Percentiles rank a stretch among this genome's conserved stretches.
Evolutionary conservation across 768 basidiomycete genomes (phyloP).

Genomic region (Chalciporus piperatus): DNA sequence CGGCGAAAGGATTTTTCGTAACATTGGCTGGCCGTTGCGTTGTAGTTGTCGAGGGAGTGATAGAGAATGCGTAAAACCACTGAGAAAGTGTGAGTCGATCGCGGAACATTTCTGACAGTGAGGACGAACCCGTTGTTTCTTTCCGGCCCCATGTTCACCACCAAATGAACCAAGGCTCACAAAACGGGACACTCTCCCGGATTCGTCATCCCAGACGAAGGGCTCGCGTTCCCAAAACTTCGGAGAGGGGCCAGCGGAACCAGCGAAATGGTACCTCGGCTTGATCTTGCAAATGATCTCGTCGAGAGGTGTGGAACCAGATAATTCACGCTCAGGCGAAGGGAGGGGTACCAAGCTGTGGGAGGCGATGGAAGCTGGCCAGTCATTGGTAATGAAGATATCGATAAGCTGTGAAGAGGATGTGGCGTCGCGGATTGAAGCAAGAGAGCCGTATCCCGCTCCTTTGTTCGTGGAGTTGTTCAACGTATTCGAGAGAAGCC

Average conservation of each 20-base stretch:
- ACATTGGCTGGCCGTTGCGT: slow-evolving; percentile 54
- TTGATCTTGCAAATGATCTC: slow-evolving; percentile 63
- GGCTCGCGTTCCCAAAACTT: slow-evolving; percentile 97
- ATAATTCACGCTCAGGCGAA: slow-evolving; percentile 38
- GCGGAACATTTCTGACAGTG: slow-evolving; percentile 1
- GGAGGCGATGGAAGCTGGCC: slow-evolving; percentile 65
- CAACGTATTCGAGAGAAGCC: slow-evolving; percentile 68
- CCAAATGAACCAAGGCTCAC: slow-evolving; percentile 90
- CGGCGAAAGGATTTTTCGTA: slow-evolving; percentile 69
- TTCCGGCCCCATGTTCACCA: slow-evolving; percentile 50
- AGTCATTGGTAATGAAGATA: slow-evolving; percentile 77
- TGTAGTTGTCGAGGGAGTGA: slow-evolving; percentile 51
- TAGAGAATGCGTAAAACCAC: slow-evolving; percentile 98
- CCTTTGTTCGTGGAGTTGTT: slow-evolving; percentile 45
- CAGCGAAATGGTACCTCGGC: slow-evolving; percentile 87
- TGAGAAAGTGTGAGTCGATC: slow-evolving; percentile 30
- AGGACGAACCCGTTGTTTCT: slow-evolving; percentile 78
- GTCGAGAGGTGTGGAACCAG: slow-evolving; percentile 57
- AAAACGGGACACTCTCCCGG: slow-evolving; percentile 65
- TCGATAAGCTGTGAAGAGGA: slow-evolving; percentile 68
- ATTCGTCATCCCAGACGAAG: slow-evolving; percentile 76
- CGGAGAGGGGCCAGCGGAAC: slow-evolving; percentile 58
- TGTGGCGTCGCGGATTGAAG: slow-evolving; percentile 61
- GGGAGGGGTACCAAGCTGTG: slow-evolving; percentile 57
- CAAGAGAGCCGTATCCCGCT: slow-evolving; percentile 51